A percentile compares a stretch with the other conserved stretches of the same genome.
Evolutionary conservation across 176 grass and related monocot genomes (phyloP).

Genomic region (Oryza glumipatula): DNA sequence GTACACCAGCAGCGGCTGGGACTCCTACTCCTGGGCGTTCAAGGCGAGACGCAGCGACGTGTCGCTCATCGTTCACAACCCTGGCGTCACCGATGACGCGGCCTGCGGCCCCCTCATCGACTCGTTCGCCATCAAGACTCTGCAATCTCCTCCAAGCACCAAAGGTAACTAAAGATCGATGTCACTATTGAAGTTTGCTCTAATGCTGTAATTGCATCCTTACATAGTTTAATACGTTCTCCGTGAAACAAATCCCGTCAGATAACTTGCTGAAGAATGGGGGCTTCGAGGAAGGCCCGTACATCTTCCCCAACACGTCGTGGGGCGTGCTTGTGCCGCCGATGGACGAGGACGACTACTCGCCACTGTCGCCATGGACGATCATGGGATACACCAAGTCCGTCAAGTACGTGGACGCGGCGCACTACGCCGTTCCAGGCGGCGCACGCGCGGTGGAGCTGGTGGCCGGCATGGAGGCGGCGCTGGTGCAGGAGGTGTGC

Average conservation of each 20-base stretch:
- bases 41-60: conserved; percentile 3
- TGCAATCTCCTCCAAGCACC: conserved; percentile 27
- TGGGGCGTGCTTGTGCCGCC: conserved; percentile 70
- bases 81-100: conserved; percentile 45
- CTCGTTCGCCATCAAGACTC: conserved; percentile 37
- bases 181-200: neutral
- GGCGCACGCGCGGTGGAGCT: conserved; percentile 67
- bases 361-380: conserved; percentile 57
- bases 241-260: neutral
- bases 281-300: conserved; percentile 72
- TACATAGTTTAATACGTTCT: neutral
- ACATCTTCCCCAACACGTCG: conserved; percentile 45
- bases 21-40: conserved; percentile 70
- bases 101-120: conserved; percentile 66
- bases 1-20: conserved; percentile 68
- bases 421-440: conserved; percentile 59
- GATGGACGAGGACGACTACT: conserved; percentile 62
- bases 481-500: conserved; percentile 58
- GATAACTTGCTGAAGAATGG: conserved; percentile 62
- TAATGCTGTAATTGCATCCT: neutral
- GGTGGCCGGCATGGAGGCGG: conserved; percentile 55
- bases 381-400: conserved; percentile 53
- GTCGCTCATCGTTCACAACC: conserved; percentile 53
- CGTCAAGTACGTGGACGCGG: conserved; percentile 65
- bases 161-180: conserved; percentile 31